Evolutionary conservation across 2,329 filamentous ascomycete species (phyloP).

Genomic region (Thermomyces lanuginosus): DNA sequence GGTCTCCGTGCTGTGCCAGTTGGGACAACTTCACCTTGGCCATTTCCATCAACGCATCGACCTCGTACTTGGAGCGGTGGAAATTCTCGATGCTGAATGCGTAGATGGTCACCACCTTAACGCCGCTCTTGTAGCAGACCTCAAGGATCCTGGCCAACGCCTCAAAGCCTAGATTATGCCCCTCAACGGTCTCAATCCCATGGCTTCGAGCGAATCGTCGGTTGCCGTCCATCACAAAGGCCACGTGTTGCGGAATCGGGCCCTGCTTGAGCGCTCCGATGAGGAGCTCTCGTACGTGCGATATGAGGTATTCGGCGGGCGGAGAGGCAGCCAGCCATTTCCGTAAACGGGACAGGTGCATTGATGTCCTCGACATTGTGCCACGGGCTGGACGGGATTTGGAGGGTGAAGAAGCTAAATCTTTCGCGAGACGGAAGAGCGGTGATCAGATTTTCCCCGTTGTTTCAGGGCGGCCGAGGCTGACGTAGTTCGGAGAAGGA

Average conservation of each 20-base stretch:
- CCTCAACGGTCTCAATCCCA: conserved; percentile 90
- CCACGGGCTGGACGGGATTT: no score
- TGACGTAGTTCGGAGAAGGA: no score
- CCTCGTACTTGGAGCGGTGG: conserved; percentile 89
- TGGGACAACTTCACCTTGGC: conserved; percentile 90
- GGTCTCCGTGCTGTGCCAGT: conserved; percentile 77
- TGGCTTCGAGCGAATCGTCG: conserved; percentile 76
- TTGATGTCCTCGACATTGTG: conserved; percentile 32
- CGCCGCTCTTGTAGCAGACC: conserved; percentile 93
- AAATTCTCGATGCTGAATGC: conserved; percentile 99
- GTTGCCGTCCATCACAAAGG: conserved; percentile 99
- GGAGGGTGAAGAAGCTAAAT: no score
- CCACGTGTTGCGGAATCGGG: conserved; percentile 82
- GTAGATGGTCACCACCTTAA: conserved; percentile 93
- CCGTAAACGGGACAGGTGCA: conserved; percentile 45
- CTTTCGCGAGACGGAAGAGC: no score
- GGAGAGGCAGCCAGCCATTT: conserved; percentile 76
- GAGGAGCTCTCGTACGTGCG: conserved; percentile 62
- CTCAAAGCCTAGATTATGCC: conserved; percentile 90
- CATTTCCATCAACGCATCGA: conserved; percentile 93
- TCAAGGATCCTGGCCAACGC: conserved; percentile 84
- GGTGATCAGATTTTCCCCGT: no score
- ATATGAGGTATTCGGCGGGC: conserved; percentile 77
- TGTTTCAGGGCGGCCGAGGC: no score
- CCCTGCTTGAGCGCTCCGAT: conserved; percentile 82